A percentile compares a stretch with the other conserved stretches of the same genome.
Evolutionary conservation across 176 grass and related monocot species (phyloP).

Genomic region (Aechmea fasciata): DNA sequence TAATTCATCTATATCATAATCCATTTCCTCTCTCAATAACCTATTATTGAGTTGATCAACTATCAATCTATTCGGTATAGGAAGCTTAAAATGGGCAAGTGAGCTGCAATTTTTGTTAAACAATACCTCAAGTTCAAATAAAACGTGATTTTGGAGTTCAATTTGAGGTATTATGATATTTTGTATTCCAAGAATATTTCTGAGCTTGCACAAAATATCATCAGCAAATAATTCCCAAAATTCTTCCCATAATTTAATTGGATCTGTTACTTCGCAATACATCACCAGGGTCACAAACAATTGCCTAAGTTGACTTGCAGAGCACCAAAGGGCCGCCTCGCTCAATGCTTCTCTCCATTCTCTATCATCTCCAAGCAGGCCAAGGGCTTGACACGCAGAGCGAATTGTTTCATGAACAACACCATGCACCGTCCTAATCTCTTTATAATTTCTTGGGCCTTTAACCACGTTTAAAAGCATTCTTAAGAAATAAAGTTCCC

Average conservation of each 20-base stretch:
- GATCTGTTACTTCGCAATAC: not conserved
- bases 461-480: conserved; percentile 12
- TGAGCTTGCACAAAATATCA: conserved; percentile 3
- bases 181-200: not conserved
- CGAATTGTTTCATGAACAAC: conserved; percentile 5
- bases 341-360: conserved; percentile 19
- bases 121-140: conserved; percentile 13
- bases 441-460: conserved; percentile 3
- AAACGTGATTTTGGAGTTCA: not conserved
- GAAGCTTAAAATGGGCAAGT: not conserved
- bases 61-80: not conserved
- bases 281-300: conserved; percentile 15
- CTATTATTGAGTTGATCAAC: not conserved
- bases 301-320: not conserved
- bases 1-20: not conserved
- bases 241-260: not conserved
- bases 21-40: not conserved
- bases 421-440: conserved; percentile 3
- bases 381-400: conserved; percentile 17
- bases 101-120: not conserved
- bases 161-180: not conserved
- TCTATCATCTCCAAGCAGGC: conserved; percentile 18
- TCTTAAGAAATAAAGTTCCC: conserved; percentile 21
- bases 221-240: conserved; percentile 9
- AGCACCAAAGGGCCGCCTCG: conserved; percentile 8